Evolutionary conservation across 2,329 filamentous ascomycete genomes (phyloP).

Genomic region (Epicoccum nigrum): DNA sequence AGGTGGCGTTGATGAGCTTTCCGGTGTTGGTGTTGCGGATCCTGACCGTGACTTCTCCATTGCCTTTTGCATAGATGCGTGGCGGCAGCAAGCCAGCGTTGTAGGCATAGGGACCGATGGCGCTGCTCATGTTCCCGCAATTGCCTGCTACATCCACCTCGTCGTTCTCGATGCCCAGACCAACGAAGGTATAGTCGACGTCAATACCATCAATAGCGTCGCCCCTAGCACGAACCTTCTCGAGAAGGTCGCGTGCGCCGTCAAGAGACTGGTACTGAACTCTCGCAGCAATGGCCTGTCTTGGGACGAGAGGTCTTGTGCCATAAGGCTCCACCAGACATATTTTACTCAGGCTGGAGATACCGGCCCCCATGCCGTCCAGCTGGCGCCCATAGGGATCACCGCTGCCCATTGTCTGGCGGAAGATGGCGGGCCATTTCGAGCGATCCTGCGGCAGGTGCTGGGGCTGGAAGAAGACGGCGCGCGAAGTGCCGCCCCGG

Average conservation of each 20-base stretch:
- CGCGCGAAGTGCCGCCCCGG: slow-evolving; percentile 73
- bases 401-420: slow-evolving; percentile 65
- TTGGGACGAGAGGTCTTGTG: slow-evolving; percentile 2
- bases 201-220: slow-evolving; percentile 47
- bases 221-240: not conserved
- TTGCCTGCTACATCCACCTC: slow-evolving; percentile 71
- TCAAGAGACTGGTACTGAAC: slow-evolving; percentile 4
- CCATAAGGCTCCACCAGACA: slow-evolving; percentile 63
- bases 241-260: slow-evolving; percentile 7
- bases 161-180: slow-evolving; percentile 67
- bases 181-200: slow-evolving; percentile 74
- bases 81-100: slow-evolving; percentile 58
- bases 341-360: slow-evolving; percentile 73
- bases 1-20: slow-evolving; percentile 66
- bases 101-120: slow-evolving; percentile 67
- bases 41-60: slow-evolving; percentile 56
- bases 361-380: slow-evolving; percentile 72
- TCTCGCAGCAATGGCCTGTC: slow-evolving; percentile 17
- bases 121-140: slow-evolving; percentile 80
- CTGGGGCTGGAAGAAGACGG: slow-evolving; percentile 63
- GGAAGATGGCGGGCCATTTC: slow-evolving; percentile 62
- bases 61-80: slow-evolving; percentile 31
- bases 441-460: slow-evolving; percentile 57
- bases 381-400: slow-evolving; percentile 73
- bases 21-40: slow-evolving; percentile 75